Evolutionary conservation across 768 basidiomycete species (phyloP), one percentile per base, ranked within the genome.

Genomic region (Coprinopsis marcescibilis): DNA sequence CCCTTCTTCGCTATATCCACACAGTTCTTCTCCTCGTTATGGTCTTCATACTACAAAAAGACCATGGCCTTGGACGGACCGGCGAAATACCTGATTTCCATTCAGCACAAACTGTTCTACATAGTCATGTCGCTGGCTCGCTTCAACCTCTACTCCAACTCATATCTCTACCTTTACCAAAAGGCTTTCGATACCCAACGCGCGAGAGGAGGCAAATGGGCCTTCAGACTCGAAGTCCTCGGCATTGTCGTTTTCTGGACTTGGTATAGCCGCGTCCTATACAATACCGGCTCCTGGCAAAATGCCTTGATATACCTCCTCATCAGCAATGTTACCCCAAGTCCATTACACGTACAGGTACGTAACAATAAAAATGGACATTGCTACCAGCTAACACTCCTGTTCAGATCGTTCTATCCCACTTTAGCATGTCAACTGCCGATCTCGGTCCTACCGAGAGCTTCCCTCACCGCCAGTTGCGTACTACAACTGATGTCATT

Each of bases 401-500:
- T 35, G n/a, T 10, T 14, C 55, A 86, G 85, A 98, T 99, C 56
- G 94, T 97, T 1, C 80, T 98, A 21, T 99, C 96, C 6, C 96
- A 99, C 70, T 99, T 94, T 63, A 85, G 90, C 40, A 91, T 93
- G 72, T 92, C 95, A 11, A 94, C 93, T 2, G 85, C 72, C 7
- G 95, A 97, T 60, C 72, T 97, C 15, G 94, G 94, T 11, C 89
- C 90, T 1, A 68, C 70, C 23, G 96, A 99, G 60, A 94, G 91
- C 0, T 98, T 97, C 70, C 79, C 86, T 3, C 85, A 90, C 55
- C 84, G 96, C 13, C 96, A 99, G 63, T 70, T 99, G 57, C 86
- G 96, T 39, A 99, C 96, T n/a, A 98, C 96, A 0, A 86, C 89
- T 36, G 96, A 99, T 63, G 91, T 99, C 33, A 79, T 89, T 51